Percentiles rank a stretch among this genome's conserved stretches.
Conservation (phyloP, 352 stramenopile genomes). For the Phytophthora pistaciae region DNA sequence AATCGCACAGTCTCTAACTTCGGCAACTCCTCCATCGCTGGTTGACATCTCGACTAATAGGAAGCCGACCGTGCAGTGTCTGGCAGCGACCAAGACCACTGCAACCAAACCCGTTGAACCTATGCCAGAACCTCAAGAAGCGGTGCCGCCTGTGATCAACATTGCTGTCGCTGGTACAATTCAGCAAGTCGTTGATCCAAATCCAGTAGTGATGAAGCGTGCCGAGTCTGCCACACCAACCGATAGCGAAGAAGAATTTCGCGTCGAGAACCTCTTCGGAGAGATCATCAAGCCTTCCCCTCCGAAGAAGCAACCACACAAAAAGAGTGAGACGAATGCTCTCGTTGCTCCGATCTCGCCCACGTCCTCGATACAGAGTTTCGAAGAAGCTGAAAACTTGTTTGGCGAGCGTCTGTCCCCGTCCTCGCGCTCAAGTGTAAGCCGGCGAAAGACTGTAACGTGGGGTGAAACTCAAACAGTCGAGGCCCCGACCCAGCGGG, state of each 20-base stretch:
- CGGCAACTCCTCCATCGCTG: not conserved
- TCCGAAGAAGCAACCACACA: conserved; percentile 1
- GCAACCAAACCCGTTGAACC: conserved; percentile 11
- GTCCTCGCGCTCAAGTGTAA: conserved; percentile 14
- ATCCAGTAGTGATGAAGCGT: conserved; percentile 2
- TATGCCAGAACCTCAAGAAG: conserved; percentile 25
- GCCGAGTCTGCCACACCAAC: conserved; percentile 12
- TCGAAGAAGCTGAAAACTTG: conserved; percentile 53
- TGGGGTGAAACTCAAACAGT: conserved; percentile 31
- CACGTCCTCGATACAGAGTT: conserved; percentile 32
- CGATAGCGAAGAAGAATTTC: conserved; percentile 25
- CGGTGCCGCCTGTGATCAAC: conserved; percentile 6
- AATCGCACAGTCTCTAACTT: not conserved
- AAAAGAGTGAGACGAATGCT: conserved; percentile 1
- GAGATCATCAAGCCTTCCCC: conserved; percentile 14
- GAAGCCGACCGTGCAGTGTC: not conserved
- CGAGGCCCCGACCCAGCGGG: conserved; percentile 8
- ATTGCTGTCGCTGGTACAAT: conserved; percentile 4
- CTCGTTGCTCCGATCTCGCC: conserved; percentile 8
- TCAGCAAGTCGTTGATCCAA: not conserved
- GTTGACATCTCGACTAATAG: not conserved
- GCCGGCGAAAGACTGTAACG: conserved; percentile 37
- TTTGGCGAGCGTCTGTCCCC: conserved; percentile 56
- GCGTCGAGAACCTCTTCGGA: conserved; percentile 32
- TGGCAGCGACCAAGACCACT: not conserved